Conservation (phyloP, 495 filamentous ascomycete species). For the Astrothelium macrocarpum region DNA sequence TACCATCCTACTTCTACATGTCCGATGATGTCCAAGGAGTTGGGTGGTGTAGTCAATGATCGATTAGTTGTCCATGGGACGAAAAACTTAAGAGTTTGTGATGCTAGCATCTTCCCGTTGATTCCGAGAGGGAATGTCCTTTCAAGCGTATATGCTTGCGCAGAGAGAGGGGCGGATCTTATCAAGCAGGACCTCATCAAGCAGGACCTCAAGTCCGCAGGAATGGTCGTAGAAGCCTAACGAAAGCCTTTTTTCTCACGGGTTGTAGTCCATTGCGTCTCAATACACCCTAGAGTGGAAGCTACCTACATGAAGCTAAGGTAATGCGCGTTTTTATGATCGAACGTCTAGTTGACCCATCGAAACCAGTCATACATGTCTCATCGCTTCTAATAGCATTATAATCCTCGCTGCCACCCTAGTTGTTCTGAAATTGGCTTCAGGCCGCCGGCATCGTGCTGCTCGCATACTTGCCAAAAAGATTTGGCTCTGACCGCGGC, state of each 20-base stretch:
- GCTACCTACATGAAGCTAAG: too few relatives aligned
- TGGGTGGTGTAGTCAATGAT: conserved; percentile 3
- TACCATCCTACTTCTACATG: conserved; percentile 17
- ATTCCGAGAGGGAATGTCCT: conserved; percentile 12
- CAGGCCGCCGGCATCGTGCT: too few relatives aligned
- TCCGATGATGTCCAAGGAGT: conserved; percentile 11
- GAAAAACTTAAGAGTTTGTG: conserved; percentile 23
- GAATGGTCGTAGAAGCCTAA: not conserved
- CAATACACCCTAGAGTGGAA: not conserved
- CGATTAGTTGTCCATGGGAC: conserved; percentile 21
- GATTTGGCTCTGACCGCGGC: too few relatives aligned
- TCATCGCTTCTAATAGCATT: too few relatives aligned
- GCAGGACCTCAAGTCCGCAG: conserved; percentile 2
- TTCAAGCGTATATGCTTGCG: conserved; percentile 17
- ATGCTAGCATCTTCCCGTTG: conserved; percentile 25
- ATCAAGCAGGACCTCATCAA: conserved; percentile 3
- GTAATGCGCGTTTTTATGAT: too few relatives aligned
- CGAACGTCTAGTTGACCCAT: too few relatives aligned
- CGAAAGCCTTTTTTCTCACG: not conserved
- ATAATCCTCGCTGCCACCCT: too few relatives aligned
- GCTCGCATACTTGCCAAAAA: too few relatives aligned
- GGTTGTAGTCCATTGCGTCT: not conserved
- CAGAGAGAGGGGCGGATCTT: conserved; percentile 8
- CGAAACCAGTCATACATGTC: too few relatives aligned
- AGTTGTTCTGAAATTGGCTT: too few relatives aligned